Base-by-base conservation (phyloP, 768 basidiomycete species). In the Termitomyces sp. region DNA sequence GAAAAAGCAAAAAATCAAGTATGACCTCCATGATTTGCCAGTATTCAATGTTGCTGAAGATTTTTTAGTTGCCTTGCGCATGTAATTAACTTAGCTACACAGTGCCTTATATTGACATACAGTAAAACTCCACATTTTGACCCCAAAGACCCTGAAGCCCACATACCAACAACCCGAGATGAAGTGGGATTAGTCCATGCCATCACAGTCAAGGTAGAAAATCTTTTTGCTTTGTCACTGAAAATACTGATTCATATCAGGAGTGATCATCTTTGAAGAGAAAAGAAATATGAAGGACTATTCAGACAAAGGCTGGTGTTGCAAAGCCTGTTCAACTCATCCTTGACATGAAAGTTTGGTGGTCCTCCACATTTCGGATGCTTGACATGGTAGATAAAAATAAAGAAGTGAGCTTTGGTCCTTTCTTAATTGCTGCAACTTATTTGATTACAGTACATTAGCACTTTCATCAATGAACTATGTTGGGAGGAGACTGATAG, bases 321-420 rank as follows among this genome's bases (percentile, higher is more conserved):
- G 12, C 30, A 26, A 42, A 26, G 12, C 59, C 58, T 4, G 13
- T 58, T 14, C 62, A 65, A 33, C 65, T 72, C 22, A 53, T 72
- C 14, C 56, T 71, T 20, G 68, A 73, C 34, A 72, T 73, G 71
- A 60, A 58, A 16, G 65, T 73, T 30, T 57, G 62, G 4, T 74
- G 72, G 72, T 68, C 64, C 3, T 73, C 70, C n/a, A 72, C 68
- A n/a, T 68, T 67, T 58, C 36, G 61, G 1, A 74, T 74, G 72
- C 57, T 72, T 5, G 32, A 64, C 34, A 55, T 64, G 0, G 65
- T 51, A 8, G 34, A 50, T 16, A 24, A 18, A 45, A 45, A 45
- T 18, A 7, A 45, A 45, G 44, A 45, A 26, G 44, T 27, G 8
- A 45, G 20, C 14, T 43, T 30, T 30, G 30, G 7, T 7, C 7